Evolutionary conservation across 805 yeast species (phyloP), one percentile per base, ranked within the genome.

Genomic region (Pichia nakasei): DNA sequence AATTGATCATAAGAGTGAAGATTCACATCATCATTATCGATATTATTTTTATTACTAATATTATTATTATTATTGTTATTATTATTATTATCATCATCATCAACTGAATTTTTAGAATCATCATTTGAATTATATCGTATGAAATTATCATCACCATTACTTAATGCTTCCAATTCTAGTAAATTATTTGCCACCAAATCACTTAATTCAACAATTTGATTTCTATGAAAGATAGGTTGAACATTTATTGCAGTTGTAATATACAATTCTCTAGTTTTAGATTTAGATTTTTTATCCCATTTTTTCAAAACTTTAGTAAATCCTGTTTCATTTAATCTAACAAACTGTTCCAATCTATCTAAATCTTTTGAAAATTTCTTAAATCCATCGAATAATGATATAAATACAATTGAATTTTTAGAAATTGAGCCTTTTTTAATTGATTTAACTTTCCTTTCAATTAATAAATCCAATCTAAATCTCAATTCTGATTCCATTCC

Each of bases 261-360:
- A 59, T 89, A 93, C 41, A 93, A 70, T 59, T 93, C 98, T 58
- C 89, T 88, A 7, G 96, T 88, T 53, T 86, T 95, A 3, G 96
- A 85, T 57, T 91, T 88, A 20, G 96, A 87, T 49, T 97, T 72
- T 64, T 93, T 93, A 65, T 93, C 98, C 98, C 98, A 93, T 66
- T 93, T 93, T 62, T 93, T 93, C 56, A 93, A 75, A 24, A 87
- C 97, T 65, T 93, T 93, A 20, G 94, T 81, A 63, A 93, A 93
- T 13, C 98, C 98, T 0, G 95, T 86, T 56, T 89, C 96, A 60
- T 93, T 93, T 46, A 93, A 71, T 62, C 89, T 97, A 34, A 93
- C 87, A 64, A 85, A 93, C 61, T 91, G 97, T 59, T 93, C 96
- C 22, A 93, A 69, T 47, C 95, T 73, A 49, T 84, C 85, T 50